Evolutionary conservation across 1,139 yeast species (phyloP).

Genomic region (Trichomonascaceae sp.): DNA sequence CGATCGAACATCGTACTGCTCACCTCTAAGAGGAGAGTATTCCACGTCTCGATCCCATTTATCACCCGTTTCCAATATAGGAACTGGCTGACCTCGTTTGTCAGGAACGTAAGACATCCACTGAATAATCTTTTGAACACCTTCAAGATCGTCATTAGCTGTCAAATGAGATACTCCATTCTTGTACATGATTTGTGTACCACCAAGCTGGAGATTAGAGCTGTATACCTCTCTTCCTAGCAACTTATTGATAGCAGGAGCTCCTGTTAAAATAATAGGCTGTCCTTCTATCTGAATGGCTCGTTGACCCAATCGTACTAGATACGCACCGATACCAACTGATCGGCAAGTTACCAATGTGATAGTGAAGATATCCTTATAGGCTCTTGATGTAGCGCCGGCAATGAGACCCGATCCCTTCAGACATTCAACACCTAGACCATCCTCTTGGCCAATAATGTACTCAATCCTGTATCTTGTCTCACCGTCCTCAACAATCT

Average conservation of each 20-base stretch:
- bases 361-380: constrained; percentile 92
- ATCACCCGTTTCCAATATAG: constrained; percentile 73
- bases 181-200: constrained; percentile 96
- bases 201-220: constrained; percentile 95
- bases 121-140: constrained; percentile 88
- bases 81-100: constrained; percentile 83
- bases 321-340: constrained; percentile 98
- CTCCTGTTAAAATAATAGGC: constrained; percentile 97
- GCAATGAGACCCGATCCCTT: constrained; percentile 98
- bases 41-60: constrained; percentile 92
- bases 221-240: constrained; percentile 96
- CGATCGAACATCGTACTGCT: constrained; percentile 89
- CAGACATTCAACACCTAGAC: constrained; percentile 96
- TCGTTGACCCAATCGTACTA: constrained; percentile 97
- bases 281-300: constrained; percentile 98
- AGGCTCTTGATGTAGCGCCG: constrained; percentile 96
- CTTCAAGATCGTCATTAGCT: constrained; percentile 92
- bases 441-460: constrained; percentile 90
- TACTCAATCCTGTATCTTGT: constrained; percentile 74
- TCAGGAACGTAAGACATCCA: constrained; percentile 98
- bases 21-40: constrained; percentile 65
- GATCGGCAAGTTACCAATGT: constrained; percentile 97
- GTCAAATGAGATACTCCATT: constrained; percentile 98
- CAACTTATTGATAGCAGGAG: constrained; percentile 95
- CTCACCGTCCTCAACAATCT: constrained; percentile 77